Percentiles rank a stretch among this genome's conserved stretches.
phyloP scores from a whole-genome alignment of 2,329 filamentous ascomycete genomes.

The Colletotrichum sp. region DNA sequence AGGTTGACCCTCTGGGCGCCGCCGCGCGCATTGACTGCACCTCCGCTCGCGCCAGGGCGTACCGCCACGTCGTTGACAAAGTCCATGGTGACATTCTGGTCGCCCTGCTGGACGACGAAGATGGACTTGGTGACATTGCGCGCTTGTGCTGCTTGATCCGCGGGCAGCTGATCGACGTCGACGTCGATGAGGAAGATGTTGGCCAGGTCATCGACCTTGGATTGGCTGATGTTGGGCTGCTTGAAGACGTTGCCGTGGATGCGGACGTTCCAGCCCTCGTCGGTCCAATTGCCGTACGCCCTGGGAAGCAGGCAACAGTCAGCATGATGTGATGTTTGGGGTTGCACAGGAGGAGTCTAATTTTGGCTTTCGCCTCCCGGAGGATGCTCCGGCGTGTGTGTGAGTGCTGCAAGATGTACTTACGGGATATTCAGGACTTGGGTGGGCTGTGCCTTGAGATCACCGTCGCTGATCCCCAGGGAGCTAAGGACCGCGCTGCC shows the following conservation, averaged over 20 bases:
- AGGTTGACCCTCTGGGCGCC: slow-evolving; percentile 68
- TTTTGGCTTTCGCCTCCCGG: neutral
- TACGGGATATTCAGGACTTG: slow-evolving; percentile 73
- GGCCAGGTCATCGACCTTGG: slow-evolving; percentile 71
- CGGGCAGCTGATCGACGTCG: slow-evolving; percentile 62
- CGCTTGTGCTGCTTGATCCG: slow-evolving; percentile 67
- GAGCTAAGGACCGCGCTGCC: slow-evolving; percentile 65
- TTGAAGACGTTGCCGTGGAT: slow-evolving; percentile 86
- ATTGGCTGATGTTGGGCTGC: slow-evolving; percentile 69
- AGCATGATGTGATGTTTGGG: slow-evolving; percentile 1
- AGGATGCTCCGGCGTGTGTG: neutral
- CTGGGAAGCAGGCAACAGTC: slow-evolving; percentile 27
- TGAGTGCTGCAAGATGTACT: slow-evolving; percentile 27
- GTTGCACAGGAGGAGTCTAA: neutral
- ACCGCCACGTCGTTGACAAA: slow-evolving; percentile 51
- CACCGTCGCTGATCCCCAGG: slow-evolving; percentile 62
- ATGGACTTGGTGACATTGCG: slow-evolving; percentile 77
- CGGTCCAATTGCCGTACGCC: slow-evolving; percentile 79
- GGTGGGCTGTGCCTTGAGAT: slow-evolving; percentile 68
- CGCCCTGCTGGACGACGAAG: slow-evolving; percentile 75
- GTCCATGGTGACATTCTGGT: slow-evolving; percentile 67
- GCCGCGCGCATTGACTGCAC: slow-evolving; percentile 56
- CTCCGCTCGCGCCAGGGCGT: slow-evolving; percentile 61
- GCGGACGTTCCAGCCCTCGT: slow-evolving; percentile 77
- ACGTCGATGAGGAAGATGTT: slow-evolving; percentile 74